These are phyloP conservation scores for Russula brevipes DNA, from an alignment of 768 basidiomycete genomes.

Conservation along the genomic window DNA sequence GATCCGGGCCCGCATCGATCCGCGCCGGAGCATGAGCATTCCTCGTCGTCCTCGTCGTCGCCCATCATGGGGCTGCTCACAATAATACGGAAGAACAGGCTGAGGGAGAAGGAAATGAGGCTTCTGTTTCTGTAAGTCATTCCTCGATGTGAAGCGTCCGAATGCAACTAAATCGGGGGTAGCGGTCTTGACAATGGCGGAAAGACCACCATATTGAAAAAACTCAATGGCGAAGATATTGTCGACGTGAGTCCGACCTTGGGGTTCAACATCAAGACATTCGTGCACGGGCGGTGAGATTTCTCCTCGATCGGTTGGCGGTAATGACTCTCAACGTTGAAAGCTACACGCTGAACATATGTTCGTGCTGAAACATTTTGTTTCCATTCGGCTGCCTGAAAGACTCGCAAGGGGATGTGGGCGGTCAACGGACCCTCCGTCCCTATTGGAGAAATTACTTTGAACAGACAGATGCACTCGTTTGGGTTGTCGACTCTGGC, in stretches of 20 bases:
- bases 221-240: slow-evolving; percentile 89
- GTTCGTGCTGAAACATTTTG: slow-evolving; percentile 37
- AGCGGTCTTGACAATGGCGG: slow-evolving; percentile 98
- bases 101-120: slow-evolving; percentile 95
- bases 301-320: background rate
- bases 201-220: slow-evolving; percentile 97
- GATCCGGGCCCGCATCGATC: background rate
- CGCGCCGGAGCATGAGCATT: no score
- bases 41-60: no score
- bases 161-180: slow-evolving; percentile 11
- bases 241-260: slow-evolving; percentile 84
- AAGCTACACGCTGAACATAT: slow-evolving; percentile 77
- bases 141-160: background rate
- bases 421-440: slow-evolving; percentile 90
- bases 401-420: slow-evolving; percentile 80
- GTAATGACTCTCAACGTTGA: background rate
- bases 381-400: background rate
- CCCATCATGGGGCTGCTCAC: slow-evolving; percentile 83
- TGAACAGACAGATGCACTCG: slow-evolving; percentile 95
- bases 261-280: slow-evolving; percentile 99
- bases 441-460: slow-evolving; percentile 99
- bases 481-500: slow-evolving; percentile 98
- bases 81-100: slow-evolving; percentile 92
- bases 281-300: slow-evolving; percentile 78
- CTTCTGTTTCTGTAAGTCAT: slow-evolving; percentile 77